Base-by-base conservation (phyloP, 2,329 filamentous ascomycete species). In the Pezizomycotina sp. region DNA sequence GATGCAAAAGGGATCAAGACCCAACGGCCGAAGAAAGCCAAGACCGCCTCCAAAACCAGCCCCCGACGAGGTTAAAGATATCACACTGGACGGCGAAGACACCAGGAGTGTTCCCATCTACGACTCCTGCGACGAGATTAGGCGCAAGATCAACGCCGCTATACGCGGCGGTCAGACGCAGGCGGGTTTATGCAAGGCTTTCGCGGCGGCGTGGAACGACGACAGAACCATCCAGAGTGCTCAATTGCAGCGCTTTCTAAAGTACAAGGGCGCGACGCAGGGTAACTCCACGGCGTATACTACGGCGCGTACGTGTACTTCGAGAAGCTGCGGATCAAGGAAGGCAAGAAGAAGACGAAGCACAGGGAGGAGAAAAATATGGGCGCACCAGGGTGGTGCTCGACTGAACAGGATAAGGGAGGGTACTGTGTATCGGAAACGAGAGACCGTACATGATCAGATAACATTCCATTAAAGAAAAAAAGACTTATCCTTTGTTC, bases 271-370 rank as follows among this genome's bases (percentile, higher is more conserved):
- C 0, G 38, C 59, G 0, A 55, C 53, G 6, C 56, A 57, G 2
- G 68, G 69, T 4, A 65, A 65, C 34, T 63, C 60, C 2, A 56
- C 34, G 46, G 47, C 6, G 55, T 64, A 1, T 73, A 63, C 48
- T 71, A 73, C 46, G 62, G 60, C 3, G 59, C 57, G 0, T 73
- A 72, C 48, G 60, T 69, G 13, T 70, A 63, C 51, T 73, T 73
- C 47, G 68, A 74, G 55, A 73, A 72, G 56, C 44, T 65, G 46
- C 55, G 68, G 10, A 53, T 72, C 35, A 59, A 59, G 48, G 57
- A 66, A 34, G 55, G 56, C 0, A 69, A 66, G 52, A 55, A 61
- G 27, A 71, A 71, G 56, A 59, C 53, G 12, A 60, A 64, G 49
- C 60, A 62, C 48, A 55, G 68, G 8, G 31, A 57, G 42, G 61